Evolutionary conservation across 2,329 filamentous ascomycete genomes (phyloP).

Genomic region (Piedraia hortae): DNA sequence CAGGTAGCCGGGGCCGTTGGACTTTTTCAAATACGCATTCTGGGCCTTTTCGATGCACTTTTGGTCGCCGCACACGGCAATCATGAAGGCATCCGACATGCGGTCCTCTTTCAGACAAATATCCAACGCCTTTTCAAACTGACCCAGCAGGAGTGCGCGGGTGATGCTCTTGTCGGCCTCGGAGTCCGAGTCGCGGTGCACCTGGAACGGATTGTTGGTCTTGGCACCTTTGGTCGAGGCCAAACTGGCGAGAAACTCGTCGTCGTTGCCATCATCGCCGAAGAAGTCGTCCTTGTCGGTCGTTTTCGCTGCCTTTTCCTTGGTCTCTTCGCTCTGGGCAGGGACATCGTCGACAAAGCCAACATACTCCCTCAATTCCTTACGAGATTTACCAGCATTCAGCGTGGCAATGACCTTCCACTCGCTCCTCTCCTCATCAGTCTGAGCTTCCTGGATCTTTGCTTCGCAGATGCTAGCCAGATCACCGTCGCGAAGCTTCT

Average conservation of each 20-base stretch:
- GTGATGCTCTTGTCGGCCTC: conserved; percentile 68
- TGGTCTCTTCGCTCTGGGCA: conserved; percentile 19
- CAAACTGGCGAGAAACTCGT: conserved; percentile 66
- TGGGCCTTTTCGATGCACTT: conserved; percentile 87
- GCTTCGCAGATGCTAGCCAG: conserved; percentile 52
- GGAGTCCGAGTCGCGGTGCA: conserved; percentile 63
- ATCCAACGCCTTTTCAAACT: conserved; percentile 73
- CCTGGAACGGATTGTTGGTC: conserved; percentile 79
- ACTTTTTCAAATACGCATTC: conserved; percentile 62
- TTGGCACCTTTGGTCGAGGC: conserved; percentile 73
- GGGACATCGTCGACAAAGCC: conserved; percentile 44
- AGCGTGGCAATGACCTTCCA: conserved; percentile 87
- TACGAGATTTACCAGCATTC: conserved; percentile 59
- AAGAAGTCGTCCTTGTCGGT: conserved; percentile 34
- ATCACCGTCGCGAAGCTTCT: conserved; percentile 50
- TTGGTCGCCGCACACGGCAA: conserved; percentile 87
- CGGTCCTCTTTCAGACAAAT: conserved; percentile 70
- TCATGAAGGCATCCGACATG: conserved; percentile 89
- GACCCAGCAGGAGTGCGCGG: conserved; percentile 60
- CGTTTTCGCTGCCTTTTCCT: conserved; percentile 11
- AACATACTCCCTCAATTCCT: conserved; percentile 64
- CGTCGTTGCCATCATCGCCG: conserved; percentile 40
- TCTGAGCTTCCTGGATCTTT: conserved; percentile 45
- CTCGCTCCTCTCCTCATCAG: conserved; percentile 79
- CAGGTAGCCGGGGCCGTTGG: conserved; percentile 72